A percentile compares a stretch with the other conserved stretches of the same genome.
Conservation (phyloP, 2,329 filamentous ascomycete species). For the Colletotrichum sojae region DNA sequence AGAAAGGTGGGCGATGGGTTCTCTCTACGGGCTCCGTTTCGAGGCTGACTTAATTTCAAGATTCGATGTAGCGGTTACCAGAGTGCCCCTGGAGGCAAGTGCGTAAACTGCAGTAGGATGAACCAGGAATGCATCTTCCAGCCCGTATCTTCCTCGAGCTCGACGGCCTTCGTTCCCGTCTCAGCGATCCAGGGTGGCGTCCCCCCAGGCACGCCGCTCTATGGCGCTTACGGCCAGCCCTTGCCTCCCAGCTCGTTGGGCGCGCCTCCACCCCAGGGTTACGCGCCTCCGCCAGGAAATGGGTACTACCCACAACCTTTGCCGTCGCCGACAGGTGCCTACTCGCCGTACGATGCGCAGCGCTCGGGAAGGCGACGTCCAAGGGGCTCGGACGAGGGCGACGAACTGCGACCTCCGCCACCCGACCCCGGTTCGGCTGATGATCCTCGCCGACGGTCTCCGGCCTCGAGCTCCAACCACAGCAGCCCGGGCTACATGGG, state of each 20-base stretch:
- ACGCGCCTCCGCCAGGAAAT: slow-evolving; percentile 38
- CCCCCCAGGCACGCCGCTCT: slow-evolving; percentile 69
- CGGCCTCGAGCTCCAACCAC: slow-evolving; percentile 62
- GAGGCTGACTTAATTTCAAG: slow-evolving; percentile 49
- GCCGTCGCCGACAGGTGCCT: slow-evolving; percentile 61
- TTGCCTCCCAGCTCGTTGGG: slow-evolving; percentile 50
- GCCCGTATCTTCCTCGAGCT: slow-evolving; percentile 69
- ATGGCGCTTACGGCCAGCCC: slow-evolving; percentile 71
- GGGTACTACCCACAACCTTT: slow-evolving; percentile 58
- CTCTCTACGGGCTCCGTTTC: background rate
- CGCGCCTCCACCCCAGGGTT: slow-evolving; percentile 31
- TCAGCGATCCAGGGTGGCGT: slow-evolving; percentile 71
- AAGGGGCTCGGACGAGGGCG: slow-evolving; percentile 56
- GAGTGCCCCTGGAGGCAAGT: slow-evolving; percentile 71
- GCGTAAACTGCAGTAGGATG: slow-evolving; percentile 73
- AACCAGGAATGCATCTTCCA: slow-evolving; percentile 75
- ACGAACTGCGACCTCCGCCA: slow-evolving; percentile 61
- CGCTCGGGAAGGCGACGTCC: slow-evolving; percentile 54
- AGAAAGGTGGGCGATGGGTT: slow-evolving; percentile 63
- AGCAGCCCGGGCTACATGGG: slow-evolving; percentile 59
- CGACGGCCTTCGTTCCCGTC: slow-evolving; percentile 72
- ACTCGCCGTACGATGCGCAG: slow-evolving; percentile 55
- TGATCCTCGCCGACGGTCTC: slow-evolving; percentile 66
- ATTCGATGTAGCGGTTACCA: slow-evolving; percentile 74
- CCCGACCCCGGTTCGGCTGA: slow-evolving; percentile 58